Base-by-base conservation (phyloP, 768 basidiomycete genomes). In the Leccinum imitatum region DNA sequence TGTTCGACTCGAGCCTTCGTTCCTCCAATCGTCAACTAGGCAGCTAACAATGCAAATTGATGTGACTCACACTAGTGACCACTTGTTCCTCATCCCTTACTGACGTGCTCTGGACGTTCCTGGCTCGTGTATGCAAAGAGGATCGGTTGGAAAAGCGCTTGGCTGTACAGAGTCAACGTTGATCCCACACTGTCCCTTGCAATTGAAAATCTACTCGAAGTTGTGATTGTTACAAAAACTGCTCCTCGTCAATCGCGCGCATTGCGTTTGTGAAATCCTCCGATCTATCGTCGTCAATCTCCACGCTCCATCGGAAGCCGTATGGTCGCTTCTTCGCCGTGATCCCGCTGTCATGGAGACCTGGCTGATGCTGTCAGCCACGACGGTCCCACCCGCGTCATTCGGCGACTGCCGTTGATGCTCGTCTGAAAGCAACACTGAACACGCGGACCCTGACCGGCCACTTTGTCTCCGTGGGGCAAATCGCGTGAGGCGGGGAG, bases 401-500 rank as follows among this genome's bases (percentile, higher is more conserved):
- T 51, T 55, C 21, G 54, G 25, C 23, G 60, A 64, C 50, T 61
- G 77, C n/a, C 73, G 63, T 6, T 54, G 57, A 30, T 68, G 67
- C 30, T 57, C 59, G 69, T 52, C 64, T 61, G 61, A 86, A 85
- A 5, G 75, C 9, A 71, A 59, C 79, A 80, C 37, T 77, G 66
- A 21, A 87, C 69, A 46, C 73, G 77, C 63, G 67, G 47, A 60
- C 79, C 48, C 55, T 71, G 37, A 66, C 75, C 44, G 46, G 57
- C 66, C 19, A 68, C 61, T 41, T 86, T 68, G 30, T 76, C 74
- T 39, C 77, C 77, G 9, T 74, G 30, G 76, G 1, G 77, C 70
- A 56, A 80, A 71, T 14, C 82, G 79, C 15, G 77, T 78, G 54
- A 89, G 75, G 11, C 79, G 76, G 3, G 76, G 64, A 1, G 85